phyloP scores from a whole-genome alignment of 495 filamentous ascomycete genomes.

The Xylaria bambusicola region DNA sequence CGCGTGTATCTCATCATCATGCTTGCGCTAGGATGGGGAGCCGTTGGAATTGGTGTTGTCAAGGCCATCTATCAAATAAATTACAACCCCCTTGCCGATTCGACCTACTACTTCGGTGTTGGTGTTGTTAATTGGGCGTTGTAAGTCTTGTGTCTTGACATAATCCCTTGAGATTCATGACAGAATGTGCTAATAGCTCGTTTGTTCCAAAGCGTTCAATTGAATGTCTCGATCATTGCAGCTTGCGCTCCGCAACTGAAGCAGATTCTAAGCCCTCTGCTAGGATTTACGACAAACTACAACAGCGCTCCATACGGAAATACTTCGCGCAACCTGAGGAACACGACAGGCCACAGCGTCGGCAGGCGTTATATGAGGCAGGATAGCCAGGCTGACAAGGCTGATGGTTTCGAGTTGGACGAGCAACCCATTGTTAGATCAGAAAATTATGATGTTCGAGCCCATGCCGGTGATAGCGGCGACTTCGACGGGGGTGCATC shows the following conservation, averaged over 20 bases:
- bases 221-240: conserved; percentile 48
- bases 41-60: conserved; percentile 32
- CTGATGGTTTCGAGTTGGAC: conserved; percentile 12
- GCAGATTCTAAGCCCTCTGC: conserved; percentile 38
- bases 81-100: neutral
- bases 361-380: conserved; percentile 9
- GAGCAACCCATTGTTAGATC: conserved; percentile 1
- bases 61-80: conserved; percentile 32
- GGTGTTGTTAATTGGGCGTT: conserved; percentile 33
- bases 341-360: neutral
- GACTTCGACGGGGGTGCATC: neutral
- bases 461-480: neutral
- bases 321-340: neutral
- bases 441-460: neutral
- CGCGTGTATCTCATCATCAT: conserved; percentile 46
- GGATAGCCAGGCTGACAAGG: neutral
- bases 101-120: conserved; percentile 13
- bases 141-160: conserved; percentile 26
- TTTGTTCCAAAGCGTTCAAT: conserved; percentile 36
- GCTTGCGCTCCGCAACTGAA: conserved; percentile 49
- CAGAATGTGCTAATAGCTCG: conserved; percentile 16
- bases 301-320: neutral
- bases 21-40: conserved; percentile 46
- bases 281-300: conserved; percentile 24
- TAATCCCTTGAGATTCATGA: neutral